Evolutionary conservation across 495 filamentous ascomycete genomes (phyloP).

Genomic region (Entonaema liquescens): DNA sequence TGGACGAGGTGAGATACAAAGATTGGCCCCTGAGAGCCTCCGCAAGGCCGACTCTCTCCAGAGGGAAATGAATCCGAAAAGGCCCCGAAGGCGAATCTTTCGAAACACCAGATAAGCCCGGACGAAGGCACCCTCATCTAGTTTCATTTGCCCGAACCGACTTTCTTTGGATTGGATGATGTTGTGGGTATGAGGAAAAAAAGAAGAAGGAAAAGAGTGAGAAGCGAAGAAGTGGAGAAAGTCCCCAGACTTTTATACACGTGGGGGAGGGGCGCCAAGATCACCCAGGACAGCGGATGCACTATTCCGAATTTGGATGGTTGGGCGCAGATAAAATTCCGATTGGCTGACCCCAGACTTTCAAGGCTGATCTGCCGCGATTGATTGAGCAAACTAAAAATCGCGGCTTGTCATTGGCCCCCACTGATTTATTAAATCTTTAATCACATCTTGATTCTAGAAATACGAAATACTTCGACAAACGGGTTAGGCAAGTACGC

Average conservation of each 20-base stretch:
- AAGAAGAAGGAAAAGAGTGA: not conserved
- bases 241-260: not conserved
- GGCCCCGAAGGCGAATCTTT: not conserved
- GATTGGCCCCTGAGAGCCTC: constrained; percentile 16
- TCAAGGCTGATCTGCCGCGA: not conserved
- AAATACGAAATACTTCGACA: too few species aligned
- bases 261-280: not conserved
- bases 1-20: constrained; percentile 19
- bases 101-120: not conserved
- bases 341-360: constrained; percentile 22
- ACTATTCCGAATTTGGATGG: not conserved
- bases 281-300: not conserved
- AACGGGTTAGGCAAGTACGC: not conserved
- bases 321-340: not conserved
- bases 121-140: not conserved
- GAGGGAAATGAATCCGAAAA: not conserved
- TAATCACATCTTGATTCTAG: not conserved
- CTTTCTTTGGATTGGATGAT: not conserved
- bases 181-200: not conserved
- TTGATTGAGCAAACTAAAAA: not conserved
- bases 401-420: not conserved
- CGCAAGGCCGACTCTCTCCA: not conserved
- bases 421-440: not conserved
- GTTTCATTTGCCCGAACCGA: not conserved
- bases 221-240: not conserved